Evolutionary conservation across 768 basidiomycete genomes (phyloP).

Genomic region (Hericium alpestre): DNA sequence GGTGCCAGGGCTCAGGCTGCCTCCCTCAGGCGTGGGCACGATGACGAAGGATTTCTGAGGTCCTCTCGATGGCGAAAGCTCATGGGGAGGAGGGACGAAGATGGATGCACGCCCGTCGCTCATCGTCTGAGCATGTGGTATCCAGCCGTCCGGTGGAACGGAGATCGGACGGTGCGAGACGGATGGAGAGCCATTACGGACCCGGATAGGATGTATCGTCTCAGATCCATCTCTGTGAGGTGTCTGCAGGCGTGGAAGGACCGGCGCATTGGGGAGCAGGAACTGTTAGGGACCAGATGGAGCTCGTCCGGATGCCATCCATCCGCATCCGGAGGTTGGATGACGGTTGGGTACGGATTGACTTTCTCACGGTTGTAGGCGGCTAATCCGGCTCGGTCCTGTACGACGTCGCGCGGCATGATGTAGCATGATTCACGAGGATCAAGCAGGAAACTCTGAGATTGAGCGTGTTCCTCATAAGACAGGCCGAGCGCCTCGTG

Average conservation of each 20-base stretch:
- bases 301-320: too few species aligned
- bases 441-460: too few species aligned
- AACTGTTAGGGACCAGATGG: too few species aligned
- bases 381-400: too few species aligned
- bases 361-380: too few species aligned
- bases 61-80: constrained; percentile 1
- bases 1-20: constrained; percentile 4
- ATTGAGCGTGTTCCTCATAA: too few species aligned
- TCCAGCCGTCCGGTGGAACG: constrained; percentile 12
- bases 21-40: constrained; percentile 8
- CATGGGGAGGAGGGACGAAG: constrained; percentile 11
- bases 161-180: constrained; percentile 6
- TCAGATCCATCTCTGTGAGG: constrained; percentile 10
- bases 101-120: constrained; percentile 12
- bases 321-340: too few species aligned
- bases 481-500: too few species aligned
- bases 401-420: too few species aligned
- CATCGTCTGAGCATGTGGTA: constrained; percentile 5
- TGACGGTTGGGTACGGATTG: too few species aligned
- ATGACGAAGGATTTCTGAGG: constrained; percentile 6
- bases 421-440: too few species aligned
- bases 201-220: constrained; percentile 10
- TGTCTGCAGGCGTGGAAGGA: constrained; percentile 9
- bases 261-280: not conserved
- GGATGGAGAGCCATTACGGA: constrained; percentile 5